Conservation (phyloP, 2,329 filamentous ascomycete genomes). For the Ceratocystis smalleyi region DNA sequence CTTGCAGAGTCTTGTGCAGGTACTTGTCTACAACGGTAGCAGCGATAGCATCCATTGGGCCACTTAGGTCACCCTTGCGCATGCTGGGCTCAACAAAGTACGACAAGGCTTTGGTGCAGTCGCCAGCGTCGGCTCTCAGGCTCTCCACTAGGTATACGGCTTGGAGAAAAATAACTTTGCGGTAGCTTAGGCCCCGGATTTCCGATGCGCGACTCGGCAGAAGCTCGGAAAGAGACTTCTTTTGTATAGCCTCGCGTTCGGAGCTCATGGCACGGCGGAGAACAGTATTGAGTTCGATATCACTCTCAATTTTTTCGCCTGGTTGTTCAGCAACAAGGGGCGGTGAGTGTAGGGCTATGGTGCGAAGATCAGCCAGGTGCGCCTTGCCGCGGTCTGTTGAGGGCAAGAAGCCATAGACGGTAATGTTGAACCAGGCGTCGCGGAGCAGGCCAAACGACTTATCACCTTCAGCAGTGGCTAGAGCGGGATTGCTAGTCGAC, state of each 20-base stretch:
- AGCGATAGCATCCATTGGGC: conserved; percentile 48
- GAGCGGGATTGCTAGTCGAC: conserved; percentile 43
- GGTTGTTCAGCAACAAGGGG: conserved; percentile 78
- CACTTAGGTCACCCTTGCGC: conserved; percentile 47
- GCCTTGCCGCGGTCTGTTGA: conserved; percentile 57
- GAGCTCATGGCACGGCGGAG: conserved; percentile 71
- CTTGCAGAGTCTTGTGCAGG: conserved; percentile 56
- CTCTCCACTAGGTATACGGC: conserved; percentile 81
- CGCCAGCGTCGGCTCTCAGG: conserved; percentile 68
- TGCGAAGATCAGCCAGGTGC: conserved; percentile 60
- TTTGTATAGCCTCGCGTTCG: conserved; percentile 64
- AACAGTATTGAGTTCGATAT: conserved; percentile 91
- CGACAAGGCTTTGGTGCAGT: conserved; percentile 74
- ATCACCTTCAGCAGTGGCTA: conserved; percentile 38
- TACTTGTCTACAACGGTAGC: conserved; percentile 65
- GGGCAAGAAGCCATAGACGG: conserved; percentile 76
- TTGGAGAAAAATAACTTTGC: conserved; percentile 82
- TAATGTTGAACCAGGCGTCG: conserved; percentile 97
- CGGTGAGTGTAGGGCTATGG: conserved; percentile 74
- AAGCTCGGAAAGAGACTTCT: conserved; percentile 57
- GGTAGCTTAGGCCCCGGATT: conserved; percentile 69
- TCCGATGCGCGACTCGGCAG: conserved; percentile 64
- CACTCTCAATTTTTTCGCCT: conserved; percentile 80
- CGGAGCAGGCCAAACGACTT: conserved; percentile 59
- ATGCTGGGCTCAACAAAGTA: conserved; percentile 93